phyloP scores from a whole-genome alignment of 768 basidiomycete species.

The Russula compacta region DNA sequence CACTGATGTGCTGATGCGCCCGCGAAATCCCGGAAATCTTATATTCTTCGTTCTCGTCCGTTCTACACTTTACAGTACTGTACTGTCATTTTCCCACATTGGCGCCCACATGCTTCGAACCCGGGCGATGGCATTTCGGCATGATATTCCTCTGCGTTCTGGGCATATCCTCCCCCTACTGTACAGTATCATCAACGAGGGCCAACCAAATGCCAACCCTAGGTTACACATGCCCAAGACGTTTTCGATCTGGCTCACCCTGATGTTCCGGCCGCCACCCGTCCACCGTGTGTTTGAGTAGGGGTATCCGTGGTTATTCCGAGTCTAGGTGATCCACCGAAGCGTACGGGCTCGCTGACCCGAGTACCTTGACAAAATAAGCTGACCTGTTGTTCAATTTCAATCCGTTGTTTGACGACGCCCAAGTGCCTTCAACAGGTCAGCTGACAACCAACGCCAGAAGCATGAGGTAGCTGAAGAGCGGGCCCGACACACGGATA shows the following conservation, averaged over 20 bases:
- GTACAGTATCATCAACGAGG: no score
- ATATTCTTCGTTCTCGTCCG: not conserved
- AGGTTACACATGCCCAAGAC: not conserved
- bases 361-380: not conserved
- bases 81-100: not conserved
- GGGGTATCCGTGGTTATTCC: not conserved
- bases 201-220: not conserved
- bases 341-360: not conserved
- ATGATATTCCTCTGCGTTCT: no score
- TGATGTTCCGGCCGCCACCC: not conserved
- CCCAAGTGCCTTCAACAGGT: not conserved
- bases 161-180: no score
- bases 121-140: no score
- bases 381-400: not conserved
- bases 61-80: no score
- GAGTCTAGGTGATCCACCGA: not conserved
- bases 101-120: not conserved
- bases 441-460: not conserved
- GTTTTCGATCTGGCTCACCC: not conserved
- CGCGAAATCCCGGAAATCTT: not conserved
- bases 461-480: not conserved
- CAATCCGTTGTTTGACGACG: not conserved
- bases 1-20: not conserved
- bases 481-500: not conserved
- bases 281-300: not conserved